Conservation (phyloP, 768 basidiomycete genomes). For the Botryobasidium botryosum region DNA sequence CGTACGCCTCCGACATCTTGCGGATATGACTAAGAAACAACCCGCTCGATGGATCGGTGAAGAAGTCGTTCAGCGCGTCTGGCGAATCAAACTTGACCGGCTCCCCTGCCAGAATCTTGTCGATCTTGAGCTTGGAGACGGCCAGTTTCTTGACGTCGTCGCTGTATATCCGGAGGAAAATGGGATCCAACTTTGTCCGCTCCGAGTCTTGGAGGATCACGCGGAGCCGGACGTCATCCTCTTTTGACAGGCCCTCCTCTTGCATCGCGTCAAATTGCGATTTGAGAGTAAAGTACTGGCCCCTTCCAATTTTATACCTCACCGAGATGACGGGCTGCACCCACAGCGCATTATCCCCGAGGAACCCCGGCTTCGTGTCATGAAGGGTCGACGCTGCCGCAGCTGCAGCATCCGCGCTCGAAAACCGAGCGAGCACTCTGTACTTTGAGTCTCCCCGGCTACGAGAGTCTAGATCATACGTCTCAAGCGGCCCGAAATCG, state of each 20-base stretch:
- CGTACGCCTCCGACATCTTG: too few species aligned
- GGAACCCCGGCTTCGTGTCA: slow-evolving; percentile 27
- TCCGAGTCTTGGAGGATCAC: slow-evolving; percentile 16
- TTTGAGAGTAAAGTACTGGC: slow-evolving; percentile 32
- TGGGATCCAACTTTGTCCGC: slow-evolving; percentile 9
- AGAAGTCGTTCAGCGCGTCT: too few species aligned
- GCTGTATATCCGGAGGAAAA: slow-evolving; percentile 35
- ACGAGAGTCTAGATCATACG: slow-evolving; percentile 34
- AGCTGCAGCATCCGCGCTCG: slow-evolving; percentile 34
- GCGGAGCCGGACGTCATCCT: slow-evolving; percentile 22
- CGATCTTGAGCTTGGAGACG: slow-evolving; percentile 40
- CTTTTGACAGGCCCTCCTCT: slow-evolving; percentile 11
- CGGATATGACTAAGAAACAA: too few species aligned
- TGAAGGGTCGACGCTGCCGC: slow-evolving; percentile 33
- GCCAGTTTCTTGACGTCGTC: slow-evolving; percentile 34
- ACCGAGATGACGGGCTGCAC: slow-evolving; percentile 41
- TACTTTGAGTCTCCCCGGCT: slow-evolving; percentile 29
- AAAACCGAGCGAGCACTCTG: slow-evolving; percentile 40
- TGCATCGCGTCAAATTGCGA: slow-evolving; percentile 24
- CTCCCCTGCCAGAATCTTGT: slow-evolving; percentile 46
- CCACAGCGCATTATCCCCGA: slow-evolving; percentile 30
- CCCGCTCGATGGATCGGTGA: neutral
- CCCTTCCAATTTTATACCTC: slow-evolving; percentile 25
- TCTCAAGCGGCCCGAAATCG: slow-evolving; percentile 23
- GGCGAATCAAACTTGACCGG: too few species aligned